Percentiles rank a stretch among this genome's conserved stretches.
These are phyloP conservation scores for Fusarium piperis DNA, from an alignment of 2,329 filamentous ascomycete genomes.

Conservation along the genomic window DNA sequence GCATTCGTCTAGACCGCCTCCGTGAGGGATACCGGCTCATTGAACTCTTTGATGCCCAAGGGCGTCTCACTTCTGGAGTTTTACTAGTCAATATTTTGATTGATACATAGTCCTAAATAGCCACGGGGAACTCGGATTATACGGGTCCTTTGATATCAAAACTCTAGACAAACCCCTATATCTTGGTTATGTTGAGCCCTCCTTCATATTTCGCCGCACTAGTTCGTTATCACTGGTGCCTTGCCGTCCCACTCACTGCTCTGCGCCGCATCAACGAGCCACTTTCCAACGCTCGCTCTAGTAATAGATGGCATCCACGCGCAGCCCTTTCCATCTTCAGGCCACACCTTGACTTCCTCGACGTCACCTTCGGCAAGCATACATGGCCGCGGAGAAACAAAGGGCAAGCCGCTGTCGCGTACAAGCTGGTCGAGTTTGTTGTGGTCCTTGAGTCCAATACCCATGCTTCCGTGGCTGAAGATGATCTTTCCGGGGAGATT, in stretches of 20 bases:
- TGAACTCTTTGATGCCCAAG: neutral
- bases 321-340: conserved; percentile 27
- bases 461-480: conserved; percentile 27
- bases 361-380: conserved; percentile 19
- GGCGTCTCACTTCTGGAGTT: neutral
- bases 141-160: neutral
- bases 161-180: neutral
- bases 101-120: too few species aligned
- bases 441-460: conserved; percentile 13
- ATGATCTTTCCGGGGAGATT: conserved; percentile 15
- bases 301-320: conserved; percentile 32
- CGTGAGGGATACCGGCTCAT: neutral
- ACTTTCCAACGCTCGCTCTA: conserved; percentile 12
- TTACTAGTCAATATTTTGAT: neutral
- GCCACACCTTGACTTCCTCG: conserved; percentile 15
- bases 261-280: conserved; percentile 21
- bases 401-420: neutral
- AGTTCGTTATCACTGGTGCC: conserved; percentile 20
- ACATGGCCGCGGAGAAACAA: conserved; percentile 16
- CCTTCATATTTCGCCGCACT: neutral
- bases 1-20: neutral
- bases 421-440: conserved; percentile 19
- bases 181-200: neutral
- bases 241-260: conserved; percentile 11
- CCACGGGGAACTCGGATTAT: too few species aligned